Conservation (phyloP, 2,329 filamentous ascomycete genomes). For the Penicillium sp. region DNA sequence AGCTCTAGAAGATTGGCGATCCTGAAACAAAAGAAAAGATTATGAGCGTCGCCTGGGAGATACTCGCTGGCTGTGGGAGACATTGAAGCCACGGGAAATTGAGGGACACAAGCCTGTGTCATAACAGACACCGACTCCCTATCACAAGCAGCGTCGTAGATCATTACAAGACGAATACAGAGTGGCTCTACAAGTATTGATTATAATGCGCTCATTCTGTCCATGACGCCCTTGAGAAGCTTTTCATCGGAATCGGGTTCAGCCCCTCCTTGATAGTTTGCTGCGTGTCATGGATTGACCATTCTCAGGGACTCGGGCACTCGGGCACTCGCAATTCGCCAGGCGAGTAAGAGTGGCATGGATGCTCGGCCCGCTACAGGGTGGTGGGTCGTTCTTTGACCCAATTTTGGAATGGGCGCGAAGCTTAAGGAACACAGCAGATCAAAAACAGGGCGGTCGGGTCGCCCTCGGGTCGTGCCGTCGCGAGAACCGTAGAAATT, state of each 20-base stretch:
- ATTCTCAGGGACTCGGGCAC: neutral
- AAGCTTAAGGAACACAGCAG: constrained; percentile 11
- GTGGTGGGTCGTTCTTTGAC: constrained; percentile 16
- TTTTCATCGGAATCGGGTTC: neutral
- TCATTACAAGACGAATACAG: no score
- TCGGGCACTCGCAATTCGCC: constrained; percentile 6
- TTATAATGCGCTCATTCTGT: constrained; percentile 18
- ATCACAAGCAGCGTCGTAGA: no score
- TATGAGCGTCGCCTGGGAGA: no score
- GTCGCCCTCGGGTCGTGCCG: constrained; percentile 14
- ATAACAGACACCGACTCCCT: no score
- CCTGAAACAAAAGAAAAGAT: no score
- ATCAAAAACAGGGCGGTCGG: constrained; percentile 9
- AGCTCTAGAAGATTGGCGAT: no score
- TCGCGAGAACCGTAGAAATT: constrained; percentile 7
- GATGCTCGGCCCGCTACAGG: constrained; percentile 26
- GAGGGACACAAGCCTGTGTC: no score
- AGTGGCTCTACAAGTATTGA: no score
- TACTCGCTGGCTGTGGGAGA: no score
- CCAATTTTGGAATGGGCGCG: constrained; percentile 10
- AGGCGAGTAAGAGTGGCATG: constrained; percentile 12
- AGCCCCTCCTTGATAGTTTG: neutral
- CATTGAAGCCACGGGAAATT: no score
- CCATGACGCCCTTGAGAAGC: neutral
- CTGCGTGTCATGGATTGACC: constrained; percentile 1